phyloP scores from a whole-genome alignment of 352 stramenopile species.

The Pythium periplocum region DNA sequence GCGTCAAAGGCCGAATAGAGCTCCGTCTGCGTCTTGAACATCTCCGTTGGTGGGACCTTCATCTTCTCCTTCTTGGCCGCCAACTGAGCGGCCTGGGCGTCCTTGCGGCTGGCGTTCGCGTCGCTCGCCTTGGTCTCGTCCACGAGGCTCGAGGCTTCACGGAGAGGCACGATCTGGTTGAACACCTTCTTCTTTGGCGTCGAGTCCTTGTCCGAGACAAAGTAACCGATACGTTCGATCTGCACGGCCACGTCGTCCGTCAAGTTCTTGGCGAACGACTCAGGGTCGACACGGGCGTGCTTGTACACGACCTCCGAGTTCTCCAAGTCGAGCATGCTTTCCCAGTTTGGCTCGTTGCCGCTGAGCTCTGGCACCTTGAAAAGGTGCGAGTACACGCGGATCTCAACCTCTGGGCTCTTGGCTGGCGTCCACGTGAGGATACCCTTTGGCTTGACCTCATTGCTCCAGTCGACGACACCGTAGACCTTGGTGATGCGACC shows the following conservation, averaged over 20 bases:
- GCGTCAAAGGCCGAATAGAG: conserved; percentile 71
- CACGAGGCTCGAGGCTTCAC: conserved; percentile 57
- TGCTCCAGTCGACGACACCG: conserved; percentile 62
- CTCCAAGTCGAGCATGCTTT: conserved; percentile 79
- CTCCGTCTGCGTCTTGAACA: conserved; percentile 68
- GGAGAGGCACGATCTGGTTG: conserved; percentile 96
- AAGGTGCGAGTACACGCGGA: conserved; percentile 96
- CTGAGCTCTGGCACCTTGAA: conserved; percentile 91
- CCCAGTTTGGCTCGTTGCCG: conserved; percentile 46
- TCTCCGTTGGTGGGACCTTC: conserved; percentile 79
- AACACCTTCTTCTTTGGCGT: conserved; percentile 90
- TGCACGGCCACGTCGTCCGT: conserved; percentile 82
- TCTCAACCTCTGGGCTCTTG: conserved; percentile 76
- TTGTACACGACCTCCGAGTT: conserved; percentile 80
- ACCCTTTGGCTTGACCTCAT: conserved; percentile 89
- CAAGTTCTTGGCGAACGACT: conserved; percentile 49
- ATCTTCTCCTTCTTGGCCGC: conserved; percentile 92
- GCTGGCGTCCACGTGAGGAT: conserved; percentile 95
- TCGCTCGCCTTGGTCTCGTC: conserved; percentile 45
- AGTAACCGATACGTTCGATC: conserved; percentile 98
- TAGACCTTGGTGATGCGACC: conserved; percentile 52
- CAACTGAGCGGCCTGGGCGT: conserved; percentile 75
- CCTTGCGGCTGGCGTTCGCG: conserved; percentile 68
- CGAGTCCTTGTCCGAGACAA: conserved; percentile 95
- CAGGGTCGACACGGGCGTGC: conserved; percentile 87